Conservation (phyloP, 495 filamentous ascomycete genomes). For the Penicillium daleae region DNA sequence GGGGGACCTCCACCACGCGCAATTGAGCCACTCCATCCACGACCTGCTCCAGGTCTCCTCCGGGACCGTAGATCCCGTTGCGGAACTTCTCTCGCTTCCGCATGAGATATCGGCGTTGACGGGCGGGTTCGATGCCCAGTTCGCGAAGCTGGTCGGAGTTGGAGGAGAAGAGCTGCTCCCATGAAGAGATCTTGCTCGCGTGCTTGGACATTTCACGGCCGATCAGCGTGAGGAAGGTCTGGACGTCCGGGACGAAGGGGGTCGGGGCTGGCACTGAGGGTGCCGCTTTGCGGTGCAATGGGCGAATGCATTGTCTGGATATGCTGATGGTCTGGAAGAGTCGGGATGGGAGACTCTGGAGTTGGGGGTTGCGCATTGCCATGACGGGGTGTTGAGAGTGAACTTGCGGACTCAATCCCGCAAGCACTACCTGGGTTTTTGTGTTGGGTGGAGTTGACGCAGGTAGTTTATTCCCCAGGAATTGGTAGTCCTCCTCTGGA, state of each 20-base stretch:
- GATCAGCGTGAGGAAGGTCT: conserved; percentile 89
- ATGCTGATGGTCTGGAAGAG: conserved; percentile 31
- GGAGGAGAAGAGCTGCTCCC: conserved; percentile 84
- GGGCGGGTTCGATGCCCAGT: conserved; percentile 82
- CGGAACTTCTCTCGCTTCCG: conserved; percentile 84
- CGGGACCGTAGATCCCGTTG: conserved; percentile 72
- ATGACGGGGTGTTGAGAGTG: conserved; percentile 24
- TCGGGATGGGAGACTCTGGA: conserved; percentile 34
- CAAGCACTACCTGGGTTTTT: conserved; percentile 4
- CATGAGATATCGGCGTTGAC: conserved; percentile 79
- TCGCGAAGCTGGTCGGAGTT: conserved; percentile 76
- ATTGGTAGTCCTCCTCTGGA: neutral
- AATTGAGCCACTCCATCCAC: conserved; percentile 72
- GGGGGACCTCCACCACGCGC: conserved; percentile 65
- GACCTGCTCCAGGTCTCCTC: conserved; percentile 76
- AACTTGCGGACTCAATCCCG: conserved; percentile 10
- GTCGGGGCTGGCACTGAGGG: conserved; percentile 69
- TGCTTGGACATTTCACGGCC: conserved; percentile 83
- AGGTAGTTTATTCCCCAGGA: neutral
- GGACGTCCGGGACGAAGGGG: conserved; percentile 84
- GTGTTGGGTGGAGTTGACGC: neutral
- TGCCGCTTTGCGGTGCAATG: conserved; percentile 33
- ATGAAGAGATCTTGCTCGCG: conserved; percentile 77
- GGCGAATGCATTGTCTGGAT: conserved; percentile 39
- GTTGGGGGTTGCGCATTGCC: conserved; percentile 39